Base-by-base conservation (phyloP, 306 rosid genomes). In the Malus asiatica region DNA sequence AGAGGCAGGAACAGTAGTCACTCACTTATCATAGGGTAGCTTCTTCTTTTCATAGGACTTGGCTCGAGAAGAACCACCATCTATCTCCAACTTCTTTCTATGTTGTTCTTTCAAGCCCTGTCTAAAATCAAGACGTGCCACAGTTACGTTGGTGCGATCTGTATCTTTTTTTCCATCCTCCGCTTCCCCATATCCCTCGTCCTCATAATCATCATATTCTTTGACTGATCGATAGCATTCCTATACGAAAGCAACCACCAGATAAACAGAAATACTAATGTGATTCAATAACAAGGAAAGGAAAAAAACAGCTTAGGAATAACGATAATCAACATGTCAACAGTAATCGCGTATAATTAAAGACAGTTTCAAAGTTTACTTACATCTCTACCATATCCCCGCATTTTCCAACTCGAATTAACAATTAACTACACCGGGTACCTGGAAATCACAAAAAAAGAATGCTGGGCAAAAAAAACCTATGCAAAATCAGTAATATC, bases 11-110 rank as follows among this genome's bases (percentile, higher is more conserved):
- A 33, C 38, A 57, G 23, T 22, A 33, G 62, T 27, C 20, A 90
- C 96, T 88, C 82, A 93, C 98, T 89, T 90, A 75, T 93, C 93
- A 64, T 82, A 80, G 9, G 91, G 93, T 80, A 82, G 87, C 77
- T 82, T 85, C 75, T 83, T 87, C 85, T 73, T 86, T 76, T 72
- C 82, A 38, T 78, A 82, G 8, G 86, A 81, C 32, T 84, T 78
- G 32, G 80, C 72, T 69, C 6, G 81, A 67, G 87, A 76, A 73
- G 82, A 63, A 72, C 83, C 76, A 3, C 63, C 86, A 61, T 88
- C 92, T 81, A 72, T 87, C 38, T 87, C 86, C 83, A 82, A 67
- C 83, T 88, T 77, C 83, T 75, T 88, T 80, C 92, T 84, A 33
- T 86, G 67, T 22, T 70, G 77, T 45, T 93, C 96, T 87, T 93